Conservation (phyloP, 108 stramenopile genomes). For the Pseudonitzschia multiseries region DNA sequence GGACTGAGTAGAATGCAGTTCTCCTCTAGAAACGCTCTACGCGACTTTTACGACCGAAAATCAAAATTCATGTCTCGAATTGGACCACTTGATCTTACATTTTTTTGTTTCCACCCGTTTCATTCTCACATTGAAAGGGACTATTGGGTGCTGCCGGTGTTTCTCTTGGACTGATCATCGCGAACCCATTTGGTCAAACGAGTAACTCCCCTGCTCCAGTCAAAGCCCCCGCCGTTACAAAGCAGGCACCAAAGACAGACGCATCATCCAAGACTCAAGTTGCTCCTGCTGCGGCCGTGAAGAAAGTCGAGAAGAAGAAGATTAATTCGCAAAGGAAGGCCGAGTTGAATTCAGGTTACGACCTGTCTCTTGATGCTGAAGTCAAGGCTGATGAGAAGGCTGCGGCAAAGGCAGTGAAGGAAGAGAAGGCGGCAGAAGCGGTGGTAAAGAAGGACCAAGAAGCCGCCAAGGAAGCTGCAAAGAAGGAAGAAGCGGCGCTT, state of each 20-base stretch:
- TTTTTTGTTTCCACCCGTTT: background rate
- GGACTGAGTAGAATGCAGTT: too few relatives aligned
- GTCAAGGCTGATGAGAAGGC: slow-evolving; percentile 46
- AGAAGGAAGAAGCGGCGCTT: slow-evolving; percentile 30
- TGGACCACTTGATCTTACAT: background rate
- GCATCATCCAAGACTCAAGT: slow-evolving; percentile 20
- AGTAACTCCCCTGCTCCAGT: background rate
- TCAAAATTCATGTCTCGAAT: slow-evolving; percentile 6
- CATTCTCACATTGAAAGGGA: slow-evolving; percentile 33
- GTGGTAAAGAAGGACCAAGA: slow-evolving; percentile 28
- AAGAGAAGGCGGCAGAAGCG: slow-evolving; percentile 18
- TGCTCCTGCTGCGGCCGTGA: slow-evolving; percentile 21
- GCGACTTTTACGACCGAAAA: background rate
- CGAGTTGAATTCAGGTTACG: slow-evolving; percentile 33
- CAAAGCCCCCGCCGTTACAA: slow-evolving; percentile 8
- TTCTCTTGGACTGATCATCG: slow-evolving; percentile 58
- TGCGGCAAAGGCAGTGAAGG: slow-evolving; percentile 34
- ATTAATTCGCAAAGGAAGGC: slow-evolving; percentile 23
- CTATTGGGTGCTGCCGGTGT: slow-evolving; percentile 69
- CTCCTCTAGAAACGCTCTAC: background rate
- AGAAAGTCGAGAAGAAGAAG: slow-evolving; percentile 39
- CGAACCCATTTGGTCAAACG: slow-evolving; percentile 38
- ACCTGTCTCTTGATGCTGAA: slow-evolving; percentile 36
- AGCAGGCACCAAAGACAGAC: slow-evolving; percentile 14
- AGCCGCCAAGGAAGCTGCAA: slow-evolving; percentile 38